Base-by-base conservation (phyloP, 352 stramenopile genomes). In the Phytophthora multivora region DNA sequence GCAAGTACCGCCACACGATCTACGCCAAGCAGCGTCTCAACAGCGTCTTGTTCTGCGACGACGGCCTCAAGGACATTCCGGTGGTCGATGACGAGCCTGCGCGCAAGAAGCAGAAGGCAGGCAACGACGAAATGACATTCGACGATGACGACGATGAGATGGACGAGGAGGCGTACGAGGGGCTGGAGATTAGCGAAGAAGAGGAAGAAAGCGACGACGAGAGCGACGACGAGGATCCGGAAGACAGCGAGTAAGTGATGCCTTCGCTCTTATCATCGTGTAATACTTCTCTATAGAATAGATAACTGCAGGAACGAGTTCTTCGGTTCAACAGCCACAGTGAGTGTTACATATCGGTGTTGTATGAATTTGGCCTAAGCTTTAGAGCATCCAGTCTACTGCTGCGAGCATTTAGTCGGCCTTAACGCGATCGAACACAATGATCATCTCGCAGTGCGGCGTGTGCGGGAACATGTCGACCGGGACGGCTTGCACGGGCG, bases 401-500 rank as follows among this genome's bases (percentile, higher is more conserved):
- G 15, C 38, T 43, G 26, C 6, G 23, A n/a, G 12, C 18, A 26
- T 38, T 41, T 71, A 67, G 30, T 64, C 58, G n/a, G 52, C 38
- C 53, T 81, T 77, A 36, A 83, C 75, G 30, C 91, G 88, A 58
- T 99, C 97, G 68, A 99, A 99, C 7, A 98, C 92, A 66, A 99
- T 97, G 38, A 99, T 95, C 85, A 99, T 97, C 79, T 99, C 97
- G 71, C 94, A 99, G 82, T 99, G 97, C 26, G 84, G 81, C 13
- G 97, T 99, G 66, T 98, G 91, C 1, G 97, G 97, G 73, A 99
- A 99, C 93, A 99, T 98, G 76, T 99, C 97, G 30, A 99, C 97
- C 2, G 97, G 97, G 38, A 96, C 91, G 7, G 94, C 91, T 55
- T 93, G 82, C 28, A 97, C 92, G 13, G 91, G 88, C 42, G 87